Percentiles rank a stretch among this genome's conserved stretches.
Evolutionary conservation across 192 early-diverging fungal genomes (phyloP).

Genomic region (Coemansia sp.): DNA sequence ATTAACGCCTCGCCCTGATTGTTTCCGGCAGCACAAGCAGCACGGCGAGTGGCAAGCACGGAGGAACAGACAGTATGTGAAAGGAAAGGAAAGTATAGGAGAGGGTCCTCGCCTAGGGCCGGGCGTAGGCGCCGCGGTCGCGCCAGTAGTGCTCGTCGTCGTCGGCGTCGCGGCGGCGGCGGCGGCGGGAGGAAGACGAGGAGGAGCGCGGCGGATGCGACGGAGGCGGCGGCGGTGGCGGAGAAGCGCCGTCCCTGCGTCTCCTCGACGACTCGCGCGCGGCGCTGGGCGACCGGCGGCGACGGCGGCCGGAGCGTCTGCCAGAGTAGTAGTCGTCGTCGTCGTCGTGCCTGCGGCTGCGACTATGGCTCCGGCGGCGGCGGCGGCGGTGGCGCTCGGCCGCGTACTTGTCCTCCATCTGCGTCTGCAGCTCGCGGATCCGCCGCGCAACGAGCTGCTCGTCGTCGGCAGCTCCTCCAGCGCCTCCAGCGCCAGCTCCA

Average conservation of each 20-base stretch:
- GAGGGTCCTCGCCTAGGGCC: no score
- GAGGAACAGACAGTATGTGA: no score
- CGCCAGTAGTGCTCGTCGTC: no score
- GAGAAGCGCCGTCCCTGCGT: background rate
- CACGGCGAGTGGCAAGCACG: no score
- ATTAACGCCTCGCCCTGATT: no score
- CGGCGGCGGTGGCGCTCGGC: background rate
- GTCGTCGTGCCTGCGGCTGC: background rate
- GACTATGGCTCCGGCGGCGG: background rate
- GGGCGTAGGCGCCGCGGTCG: no score
- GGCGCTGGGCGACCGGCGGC: conserved; percentile 8
- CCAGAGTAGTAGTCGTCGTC: background rate
- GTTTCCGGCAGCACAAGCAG: no score
- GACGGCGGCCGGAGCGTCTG: background rate
- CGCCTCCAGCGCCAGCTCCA: background rate
- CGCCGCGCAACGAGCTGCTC: background rate
- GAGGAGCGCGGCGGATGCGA: no score
- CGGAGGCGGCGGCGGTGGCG: background rate
- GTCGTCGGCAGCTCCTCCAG: background rate
- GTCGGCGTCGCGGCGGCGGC: no score
- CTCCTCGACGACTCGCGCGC: background rate
- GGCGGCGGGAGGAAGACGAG: no score
- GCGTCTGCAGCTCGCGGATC: conserved; percentile 21
- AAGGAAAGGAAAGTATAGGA: no score
- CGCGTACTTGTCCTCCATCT: conserved; percentile 24